Evolutionary conservation across 768 basidiomycete species (phyloP).

Genomic region (Rhizopogon rudus): DNA sequence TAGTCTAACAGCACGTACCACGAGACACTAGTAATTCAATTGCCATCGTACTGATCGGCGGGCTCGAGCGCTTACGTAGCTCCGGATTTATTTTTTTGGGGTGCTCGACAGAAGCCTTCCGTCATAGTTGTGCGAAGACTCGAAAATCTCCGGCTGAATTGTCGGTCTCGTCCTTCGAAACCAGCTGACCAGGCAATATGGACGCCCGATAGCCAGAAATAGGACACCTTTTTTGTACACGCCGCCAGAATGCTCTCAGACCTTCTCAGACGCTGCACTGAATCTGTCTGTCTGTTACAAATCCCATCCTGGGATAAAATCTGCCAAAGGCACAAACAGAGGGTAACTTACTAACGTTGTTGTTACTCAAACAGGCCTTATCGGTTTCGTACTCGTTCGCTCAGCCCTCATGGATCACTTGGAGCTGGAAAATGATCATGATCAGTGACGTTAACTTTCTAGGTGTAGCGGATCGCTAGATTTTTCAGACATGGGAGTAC

Average conservation of each 20-base stretch:
- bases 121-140: background rate
- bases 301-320: background rate
- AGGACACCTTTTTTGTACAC: background rate
- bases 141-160: background rate
- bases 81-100: background rate
- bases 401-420: background rate
- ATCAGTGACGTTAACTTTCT: background rate
- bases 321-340: background rate
- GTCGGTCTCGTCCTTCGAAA: background rate
- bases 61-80: too few relatives aligned
- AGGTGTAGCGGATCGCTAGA: background rate
- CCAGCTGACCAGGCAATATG: background rate
- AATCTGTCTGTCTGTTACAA: background rate
- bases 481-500: background rate
- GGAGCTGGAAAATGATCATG: background rate
- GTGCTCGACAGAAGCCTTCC: conserved; percentile 1
- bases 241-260: background rate
- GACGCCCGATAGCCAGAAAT: background rate
- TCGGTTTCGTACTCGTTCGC: background rate
- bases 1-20: too few relatives aligned
- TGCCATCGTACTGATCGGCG: too few relatives aligned
- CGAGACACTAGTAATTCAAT: too few relatives aligned
- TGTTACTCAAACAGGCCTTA: background rate
- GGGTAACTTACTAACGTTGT: background rate
- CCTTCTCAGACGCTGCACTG: too few relatives aligned